These are phyloP conservation scores for Lactifluus hygrophoroides DNA, from an alignment of 768 basidiomycete species.

Conservation along the genomic window DNA sequence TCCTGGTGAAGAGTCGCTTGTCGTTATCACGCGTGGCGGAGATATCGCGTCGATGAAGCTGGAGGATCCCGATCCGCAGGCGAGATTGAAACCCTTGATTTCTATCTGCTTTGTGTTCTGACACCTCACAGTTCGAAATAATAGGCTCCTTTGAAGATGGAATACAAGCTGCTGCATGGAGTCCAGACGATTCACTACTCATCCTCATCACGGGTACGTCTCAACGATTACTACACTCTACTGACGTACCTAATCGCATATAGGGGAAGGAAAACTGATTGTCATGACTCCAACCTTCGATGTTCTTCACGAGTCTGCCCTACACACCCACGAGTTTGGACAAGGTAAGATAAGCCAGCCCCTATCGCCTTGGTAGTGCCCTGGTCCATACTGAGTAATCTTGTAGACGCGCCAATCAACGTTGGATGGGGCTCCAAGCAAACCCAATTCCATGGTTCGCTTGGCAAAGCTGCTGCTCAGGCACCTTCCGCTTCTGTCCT, in stretches of 20 bases:
- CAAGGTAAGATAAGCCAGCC: constrained; percentile 44
- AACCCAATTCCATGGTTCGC: constrained; percentile 95
- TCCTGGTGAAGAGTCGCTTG: constrained; percentile 57
- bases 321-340: constrained; percentile 74
- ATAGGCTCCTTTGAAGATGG: constrained; percentile 85
- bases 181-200: constrained; percentile 85
- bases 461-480: constrained; percentile 78
- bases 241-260: neutral
- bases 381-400: neutral
- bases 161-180: constrained; percentile 78
- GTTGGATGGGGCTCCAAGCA: constrained; percentile 97
- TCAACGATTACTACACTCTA: neutral
- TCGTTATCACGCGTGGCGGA: constrained; percentile 62
- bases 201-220: constrained; percentile 66
- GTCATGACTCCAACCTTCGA: constrained; percentile 88
- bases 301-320: constrained; percentile 67
- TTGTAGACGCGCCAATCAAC: constrained; percentile 77
- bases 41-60: constrained; percentile 70
- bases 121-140: constrained; percentile 49
- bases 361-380: neutral
- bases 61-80: constrained; percentile 42
- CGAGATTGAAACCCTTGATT: constrained; percentile 18
- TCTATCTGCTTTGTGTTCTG: constrained; percentile 29
- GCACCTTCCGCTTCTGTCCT: constrained; percentile 30
- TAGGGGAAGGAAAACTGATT: constrained; percentile 72